These are phyloP conservation scores for Mycothermus thermophilus DNA, from an alignment of 495 filamentous ascomycete species.

Conservation along the genomic window DNA sequence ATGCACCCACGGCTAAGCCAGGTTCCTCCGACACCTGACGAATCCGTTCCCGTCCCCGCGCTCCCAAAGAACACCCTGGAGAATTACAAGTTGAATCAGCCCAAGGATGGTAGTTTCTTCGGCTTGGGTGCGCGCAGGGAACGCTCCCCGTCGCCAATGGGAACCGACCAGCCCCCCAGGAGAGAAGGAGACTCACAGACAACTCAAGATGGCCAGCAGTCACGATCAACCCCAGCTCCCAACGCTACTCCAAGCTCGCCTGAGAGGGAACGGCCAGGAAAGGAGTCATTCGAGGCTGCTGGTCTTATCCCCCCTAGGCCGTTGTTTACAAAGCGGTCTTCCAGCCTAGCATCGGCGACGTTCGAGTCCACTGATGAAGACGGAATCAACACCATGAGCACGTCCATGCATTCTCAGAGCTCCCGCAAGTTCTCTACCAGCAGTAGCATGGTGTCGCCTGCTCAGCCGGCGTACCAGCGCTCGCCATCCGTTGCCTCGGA, in stretches of 20 bases:
- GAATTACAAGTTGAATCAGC: constrained; percentile 13
- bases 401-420: constrained; percentile 31
- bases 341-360: constrained; percentile 34
- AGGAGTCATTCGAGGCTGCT: constrained; percentile 26
- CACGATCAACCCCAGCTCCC: constrained; percentile 10
- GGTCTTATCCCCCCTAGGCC: constrained; percentile 29
- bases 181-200: constrained; percentile 9
- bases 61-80: constrained; percentile 18
- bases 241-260: constrained; percentile 19
- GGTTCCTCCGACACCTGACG: constrained; percentile 41
- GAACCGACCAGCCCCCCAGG: not conserved
- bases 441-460: constrained; percentile 48
- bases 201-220: constrained; percentile 11
- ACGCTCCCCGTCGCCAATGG: constrained; percentile 28
- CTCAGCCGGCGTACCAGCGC: constrained; percentile 40
- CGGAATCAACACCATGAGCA: constrained; percentile 19
- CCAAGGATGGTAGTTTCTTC: constrained; percentile 22
- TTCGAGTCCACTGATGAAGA: constrained; percentile 28
- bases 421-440: constrained; percentile 49
- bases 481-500: constrained; percentile 79
- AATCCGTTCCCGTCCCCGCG: constrained; percentile 29
- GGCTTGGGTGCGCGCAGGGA: constrained; percentile 31
- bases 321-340: constrained; percentile 33
- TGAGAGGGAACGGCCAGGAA: constrained; percentile 20
- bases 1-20: constrained; percentile 61